Evolutionary conservation across 2,329 filamentous ascomycete genomes (phyloP), one percentile per base, ranked within the genome.

Genomic region (Neonectria faginata): DNA sequence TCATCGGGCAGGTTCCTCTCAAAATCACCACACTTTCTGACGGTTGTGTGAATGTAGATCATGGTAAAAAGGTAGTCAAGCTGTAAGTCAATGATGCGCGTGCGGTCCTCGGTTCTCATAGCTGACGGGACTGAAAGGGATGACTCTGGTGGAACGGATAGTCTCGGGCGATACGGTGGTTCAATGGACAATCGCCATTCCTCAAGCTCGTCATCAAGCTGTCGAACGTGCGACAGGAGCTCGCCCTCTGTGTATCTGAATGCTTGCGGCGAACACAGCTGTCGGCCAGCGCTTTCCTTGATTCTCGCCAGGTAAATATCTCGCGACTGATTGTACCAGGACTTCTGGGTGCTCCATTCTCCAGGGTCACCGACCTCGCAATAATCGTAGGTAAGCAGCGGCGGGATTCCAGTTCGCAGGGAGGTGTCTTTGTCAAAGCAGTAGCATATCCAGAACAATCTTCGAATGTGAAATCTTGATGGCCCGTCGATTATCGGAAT

Each of bases 191-290:
- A 45, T 5, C 76, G 67, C 76, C 76, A 77, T n/a, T 64, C 63
- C 52, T 78, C 76, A 18, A 78, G 67, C n/a, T 78, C 75, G 22
- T 76, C 67, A 6, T 78, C 76, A 1, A 78, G 51, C 22, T 75
- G 67, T 5, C 76, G 72, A 52, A 77, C 73, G 3, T 68, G 62
- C 0, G 68, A 55, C 1, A 76, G 58, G 0, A 76, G 60, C 20
- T 76, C 66, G 3, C 70, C 61, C 2, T 76, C 75, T 0, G 65
- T 67, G 8, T 67, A 63, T 36, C 59, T 64, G 5, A 74, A 71
- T 0, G 73, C 55, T 22, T 44, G 31, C 27, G 48, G 45, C 50
- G 45, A 52, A 36, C 48, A 52, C 27, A 52, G 29, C 48, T 33
- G 48, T 52, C 48, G 48, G 10, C 27, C 29, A 9, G 48, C 48